Base-by-base conservation (phyloP, 1,284 basidiomycete genomes). In the Blastosporella zonata region DNA sequence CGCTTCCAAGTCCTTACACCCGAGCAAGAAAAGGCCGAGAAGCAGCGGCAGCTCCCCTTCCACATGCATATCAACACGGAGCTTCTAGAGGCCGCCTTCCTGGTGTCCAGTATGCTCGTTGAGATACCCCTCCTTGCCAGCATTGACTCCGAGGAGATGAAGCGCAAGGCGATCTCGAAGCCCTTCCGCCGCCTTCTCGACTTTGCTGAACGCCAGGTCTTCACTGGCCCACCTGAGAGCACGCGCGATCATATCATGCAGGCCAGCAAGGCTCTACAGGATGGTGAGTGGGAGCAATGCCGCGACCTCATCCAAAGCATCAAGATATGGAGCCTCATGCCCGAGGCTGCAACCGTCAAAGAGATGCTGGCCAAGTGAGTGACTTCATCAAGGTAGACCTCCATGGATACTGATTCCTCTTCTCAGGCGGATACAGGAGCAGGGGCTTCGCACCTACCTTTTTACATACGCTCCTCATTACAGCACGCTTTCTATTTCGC, bases 21-120 rank as follows among this genome's bases (percentile, higher is more conserved):
- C 6, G 97, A 99, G 68, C 96, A 99, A 71, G 97, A 99, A 69
- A 91, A 94, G 66, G 85, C 94, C 6, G 97, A 99, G 69, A 91
- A 94, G 60, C 90, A 94, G 59, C 82, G 96, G 39, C 92, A 98
- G 62, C 78, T 99, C 20, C 97, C 97, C 27, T 99, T 99, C 87
- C 97, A 99, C 71, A 93, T 99, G 90, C 97, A 99, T 73, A 96
- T 99, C 73, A 99, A 99, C 74, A 92, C 97, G 12, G 97, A 99
- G 70, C 76, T 99, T 22, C 78, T 99, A 54, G 97, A 99, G 70
- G 95, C 94, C 36, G 95, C 93, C 6, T 99, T 98, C 78, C 78
- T 99, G 36, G 93, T 97, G 33, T 96, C 93, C 15, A 97, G 93
- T 70, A 99, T 99, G 97, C 79, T 99, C 35, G 87, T 98, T 45